phyloP scores from a whole-genome alignment of 768 basidiomycete species.

The Boletus pseudopeckii region DNA sequence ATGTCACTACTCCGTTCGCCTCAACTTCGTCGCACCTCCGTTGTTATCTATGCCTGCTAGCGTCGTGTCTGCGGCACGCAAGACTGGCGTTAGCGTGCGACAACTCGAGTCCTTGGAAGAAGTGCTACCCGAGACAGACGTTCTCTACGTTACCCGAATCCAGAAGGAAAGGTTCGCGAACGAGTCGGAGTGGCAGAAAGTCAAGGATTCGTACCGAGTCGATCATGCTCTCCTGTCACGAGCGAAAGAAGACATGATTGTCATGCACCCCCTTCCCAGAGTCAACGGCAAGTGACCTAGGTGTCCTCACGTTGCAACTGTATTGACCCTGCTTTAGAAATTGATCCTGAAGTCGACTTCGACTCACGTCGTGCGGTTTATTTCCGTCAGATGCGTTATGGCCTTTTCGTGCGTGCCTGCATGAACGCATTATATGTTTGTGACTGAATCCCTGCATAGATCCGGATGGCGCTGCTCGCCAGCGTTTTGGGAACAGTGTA shows the following conservation, averaged over 20 bases:
- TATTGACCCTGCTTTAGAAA: constrained; percentile 58
- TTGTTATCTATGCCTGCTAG: constrained; percentile 84
- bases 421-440: neutral
- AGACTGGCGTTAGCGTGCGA: constrained; percentile 73
- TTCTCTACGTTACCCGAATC: constrained; percentile 93
- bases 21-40: constrained; percentile 93
- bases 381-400: constrained; percentile 98
- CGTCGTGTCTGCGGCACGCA: constrained; percentile 79
- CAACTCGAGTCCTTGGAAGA: constrained; percentile 90
- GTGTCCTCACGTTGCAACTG: neutral
- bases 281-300: constrained; percentile 62
- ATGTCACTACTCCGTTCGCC: constrained; percentile 85
- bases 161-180: constrained; percentile 91
- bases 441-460: constrained; percentile 35
- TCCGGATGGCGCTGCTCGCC: constrained; percentile 78
- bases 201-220: constrained; percentile 89
- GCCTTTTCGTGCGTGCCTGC: constrained; percentile 76
- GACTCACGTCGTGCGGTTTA: constrained; percentile 92
- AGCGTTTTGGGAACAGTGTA: constrained; percentile 49
- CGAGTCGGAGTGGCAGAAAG: constrained; percentile 81
- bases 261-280: constrained; percentile 98
- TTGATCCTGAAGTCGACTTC: constrained; percentile 97
- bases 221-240: constrained; percentile 91
- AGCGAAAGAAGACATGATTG: constrained; percentile 96
- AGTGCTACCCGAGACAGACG: constrained; percentile 89